These are phyloP conservation scores for Haberlea rhodopensis DNA, from an alignment of 257 asterid genomes.

Conservation along the genomic window DNA sequence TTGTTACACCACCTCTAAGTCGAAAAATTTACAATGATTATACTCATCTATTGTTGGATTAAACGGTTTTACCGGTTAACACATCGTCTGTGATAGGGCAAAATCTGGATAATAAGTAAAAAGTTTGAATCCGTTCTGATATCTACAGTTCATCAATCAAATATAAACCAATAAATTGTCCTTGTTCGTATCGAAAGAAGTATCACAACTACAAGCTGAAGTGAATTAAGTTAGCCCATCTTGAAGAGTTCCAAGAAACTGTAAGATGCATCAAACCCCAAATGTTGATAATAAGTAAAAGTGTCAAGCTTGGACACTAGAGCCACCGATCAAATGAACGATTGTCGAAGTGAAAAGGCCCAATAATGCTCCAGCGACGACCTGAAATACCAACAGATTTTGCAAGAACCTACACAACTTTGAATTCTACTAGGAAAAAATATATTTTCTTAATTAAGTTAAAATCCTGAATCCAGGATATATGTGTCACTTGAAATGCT, in stretches of 20 bases:
- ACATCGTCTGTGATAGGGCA: too few species aligned
- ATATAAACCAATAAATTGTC: conserved; percentile 16
- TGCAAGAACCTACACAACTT: neutral
- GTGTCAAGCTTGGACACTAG: conserved; percentile 36
- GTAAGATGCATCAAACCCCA: conserved; percentile 9
- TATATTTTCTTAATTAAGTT: neutral
- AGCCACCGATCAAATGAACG: conserved; percentile 37
- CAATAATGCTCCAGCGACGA: conserved; percentile 70
- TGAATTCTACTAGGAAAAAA: neutral
- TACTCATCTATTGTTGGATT: neutral
- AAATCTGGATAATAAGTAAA: too few species aligned
- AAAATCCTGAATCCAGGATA: neutral
- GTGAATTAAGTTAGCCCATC: neutral
- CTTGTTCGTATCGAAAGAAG: conserved; percentile 17
- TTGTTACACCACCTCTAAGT: too few species aligned
- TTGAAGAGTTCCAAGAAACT: conserved; percentile 16
- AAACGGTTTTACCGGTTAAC: too few species aligned
- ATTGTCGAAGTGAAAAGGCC: conserved; percentile 53
- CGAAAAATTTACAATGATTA: neutral
- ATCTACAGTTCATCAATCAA: conserved; percentile 22
- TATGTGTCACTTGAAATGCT: neutral
- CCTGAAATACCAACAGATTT: conserved; percentile 42
- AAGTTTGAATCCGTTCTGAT: conserved; percentile 17
- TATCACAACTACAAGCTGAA: neutral
- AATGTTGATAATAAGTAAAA: neutral